Base-by-base conservation (phyloP, 768 basidiomycete genomes). In the Phaffia australis region DNA sequence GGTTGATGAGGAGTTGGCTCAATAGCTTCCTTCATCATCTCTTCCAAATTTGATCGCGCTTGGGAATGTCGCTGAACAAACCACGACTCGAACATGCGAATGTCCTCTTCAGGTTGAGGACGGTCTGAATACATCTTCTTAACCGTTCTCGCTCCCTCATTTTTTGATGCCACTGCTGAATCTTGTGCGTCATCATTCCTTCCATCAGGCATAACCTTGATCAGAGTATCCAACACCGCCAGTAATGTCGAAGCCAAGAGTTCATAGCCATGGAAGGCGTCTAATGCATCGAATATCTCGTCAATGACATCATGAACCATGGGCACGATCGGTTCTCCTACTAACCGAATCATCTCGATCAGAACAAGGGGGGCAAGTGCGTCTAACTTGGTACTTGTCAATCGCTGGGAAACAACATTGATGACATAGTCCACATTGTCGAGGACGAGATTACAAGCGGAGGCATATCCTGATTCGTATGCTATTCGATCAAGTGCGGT, bases 401-500 rank as follows among this genome's bases (percentile, higher is more conserved):
- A 81, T 30, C 88, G 83, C 25, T 89, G 85, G 2, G 90, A 88
- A 19, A 94, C 86, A 1, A 87, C 84, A 71, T 97, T 91, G 64
- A 99, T 83, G 11, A 90, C 87, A 73, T 99, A 98, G 76, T 99
- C 94, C 71, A 94, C 94, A 75, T 99, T 95, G 25, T 93, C 87
- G 49, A 97, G 81, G 6, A 99, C 80, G 30, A 98, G 80, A 72
- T 93, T 93, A 54, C 86, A 84, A 0, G 89, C 82, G 3, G 89
- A 87, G n/a, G 92, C 90, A 71, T 91, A 93, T 4, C 87, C 89
- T 2, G 87, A 84, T 62, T 83, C 80, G n/a, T 80, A 77, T 8
- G 91, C 81, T 46, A 94, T 81, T 67, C 81, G 84, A 66, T 82
- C 76, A 63, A 99, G 80, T 1, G 90, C 80, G 5, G 85, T 83